phyloP scores from a whole-genome alignment of 106 monocot species.

The Dioscorea dumetorum region DNA sequence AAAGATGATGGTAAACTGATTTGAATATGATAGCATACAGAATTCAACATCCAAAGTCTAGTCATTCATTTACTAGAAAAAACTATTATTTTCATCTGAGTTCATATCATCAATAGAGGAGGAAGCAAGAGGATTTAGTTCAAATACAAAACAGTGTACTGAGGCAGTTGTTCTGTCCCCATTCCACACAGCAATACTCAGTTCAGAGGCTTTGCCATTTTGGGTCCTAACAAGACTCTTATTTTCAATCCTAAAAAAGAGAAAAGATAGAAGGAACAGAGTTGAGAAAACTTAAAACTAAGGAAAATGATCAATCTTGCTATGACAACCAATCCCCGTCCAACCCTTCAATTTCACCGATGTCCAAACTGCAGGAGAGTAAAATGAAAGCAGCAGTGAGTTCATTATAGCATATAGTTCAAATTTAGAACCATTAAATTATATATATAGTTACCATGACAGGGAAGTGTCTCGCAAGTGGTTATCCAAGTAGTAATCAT shows the following conservation, averaged over 20 bases:
- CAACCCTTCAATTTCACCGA: conserved; percentile 36
- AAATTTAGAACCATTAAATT: background rate
- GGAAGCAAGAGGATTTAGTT: too few species aligned
- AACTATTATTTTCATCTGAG: too few species aligned
- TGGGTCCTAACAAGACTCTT: background rate
- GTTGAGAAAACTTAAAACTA: background rate
- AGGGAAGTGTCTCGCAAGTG: conserved; percentile 30
- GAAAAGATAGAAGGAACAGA: background rate
- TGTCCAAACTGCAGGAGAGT: conserved; percentile 32
- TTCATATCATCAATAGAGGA: too few species aligned
- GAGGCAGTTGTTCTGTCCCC: conserved; percentile 1
- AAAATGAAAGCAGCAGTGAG: background rate
- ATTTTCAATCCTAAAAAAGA: background rate
- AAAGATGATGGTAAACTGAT: too few species aligned
- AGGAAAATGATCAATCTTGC: background rate
- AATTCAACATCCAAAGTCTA: too few species aligned
- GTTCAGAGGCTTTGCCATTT: background rate
- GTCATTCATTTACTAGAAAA: too few species aligned
- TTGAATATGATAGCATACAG: too few species aligned
- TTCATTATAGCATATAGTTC: background rate
- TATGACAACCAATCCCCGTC: conserved; percentile 36
- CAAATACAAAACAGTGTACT: background rate
- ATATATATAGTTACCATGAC: conserved; percentile 34
- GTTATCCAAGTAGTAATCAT: conserved; percentile 13
- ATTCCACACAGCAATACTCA: background rate